Conservation (phyloP, 2,329 filamentous ascomycete species). For the Tolypocladium tropicale region DNA sequence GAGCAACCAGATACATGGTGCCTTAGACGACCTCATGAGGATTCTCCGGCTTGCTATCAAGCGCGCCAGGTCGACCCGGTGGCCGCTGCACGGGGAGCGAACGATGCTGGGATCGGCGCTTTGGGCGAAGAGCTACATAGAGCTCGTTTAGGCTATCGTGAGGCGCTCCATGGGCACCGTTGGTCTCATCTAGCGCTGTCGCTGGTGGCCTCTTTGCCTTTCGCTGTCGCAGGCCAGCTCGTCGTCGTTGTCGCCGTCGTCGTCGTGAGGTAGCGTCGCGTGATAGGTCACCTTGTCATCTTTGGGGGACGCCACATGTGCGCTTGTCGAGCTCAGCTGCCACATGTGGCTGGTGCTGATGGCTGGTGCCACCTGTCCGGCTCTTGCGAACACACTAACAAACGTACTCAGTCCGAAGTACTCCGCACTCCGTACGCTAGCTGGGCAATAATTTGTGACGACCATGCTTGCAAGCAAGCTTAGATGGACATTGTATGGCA, state of each 20-base stretch:
- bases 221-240: neutral
- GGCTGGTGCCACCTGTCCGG: neutral
- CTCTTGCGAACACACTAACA: too few species aligned
- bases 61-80: neutral
- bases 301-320: neutral
- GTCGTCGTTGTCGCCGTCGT: neutral
- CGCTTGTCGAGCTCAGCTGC: neutral
- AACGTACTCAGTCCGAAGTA: too few species aligned
- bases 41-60: slow-evolving; percentile 2
- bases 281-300: neutral
- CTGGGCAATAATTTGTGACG: too few species aligned
- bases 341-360: neutral
- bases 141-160: slow-evolving; percentile 7
- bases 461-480: too few species aligned
- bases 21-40: slow-evolving; percentile 10
- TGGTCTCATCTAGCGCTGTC: neutral
- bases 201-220: neutral
- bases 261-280: neutral
- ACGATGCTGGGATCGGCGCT: neutral
- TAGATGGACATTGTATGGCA: too few species aligned
- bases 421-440: too few species aligned
- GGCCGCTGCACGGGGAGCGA: neutral
- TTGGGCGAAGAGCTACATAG: neutral
- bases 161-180: neutral
- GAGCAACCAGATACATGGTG: slow-evolving; percentile 17